Conservation (phyloP, 352 stramenopile species). For the Globisporangium polare region DNA sequence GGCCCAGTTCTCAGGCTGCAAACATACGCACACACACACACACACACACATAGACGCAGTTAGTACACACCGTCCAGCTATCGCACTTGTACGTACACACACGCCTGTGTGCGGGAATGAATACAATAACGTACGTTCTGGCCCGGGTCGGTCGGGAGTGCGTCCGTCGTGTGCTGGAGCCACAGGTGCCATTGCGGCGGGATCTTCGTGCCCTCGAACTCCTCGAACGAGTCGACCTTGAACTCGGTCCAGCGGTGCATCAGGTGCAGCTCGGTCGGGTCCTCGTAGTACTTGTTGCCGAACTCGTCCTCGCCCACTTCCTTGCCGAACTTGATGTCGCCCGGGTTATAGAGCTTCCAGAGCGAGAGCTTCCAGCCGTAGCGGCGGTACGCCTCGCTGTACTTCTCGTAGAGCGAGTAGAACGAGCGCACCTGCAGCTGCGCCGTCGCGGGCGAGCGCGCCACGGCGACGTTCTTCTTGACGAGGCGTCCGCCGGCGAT, state of each 20-base stretch:
- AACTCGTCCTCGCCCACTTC: conserved; percentile 79
- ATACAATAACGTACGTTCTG: conserved; percentile 46
- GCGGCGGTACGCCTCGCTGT: conserved; percentile 73
- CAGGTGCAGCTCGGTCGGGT: conserved; percentile 66
- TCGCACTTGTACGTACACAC: neutral
- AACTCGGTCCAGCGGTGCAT: conserved; percentile 86
- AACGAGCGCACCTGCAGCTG: conserved; percentile 57
- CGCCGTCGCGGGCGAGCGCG: neutral
- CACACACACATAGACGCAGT: neutral
- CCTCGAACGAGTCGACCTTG: conserved; percentile 71
- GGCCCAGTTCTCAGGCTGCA: conserved; percentile 61
- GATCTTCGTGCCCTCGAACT: conserved; percentile 77
- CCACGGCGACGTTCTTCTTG: conserved; percentile 13
- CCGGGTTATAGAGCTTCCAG: conserved; percentile 88
- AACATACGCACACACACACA: neutral
- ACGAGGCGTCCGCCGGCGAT: conserved; percentile 35
- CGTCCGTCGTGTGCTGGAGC: conserved; percentile 82
- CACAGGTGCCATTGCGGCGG: conserved; percentile 83
- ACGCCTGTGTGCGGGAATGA: neutral
- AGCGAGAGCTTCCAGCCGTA: conserved; percentile 78
- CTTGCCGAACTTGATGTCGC: conserved; percentile 86
- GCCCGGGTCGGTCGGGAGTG: conserved; percentile 42
- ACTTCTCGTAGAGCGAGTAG: conserved; percentile 81
- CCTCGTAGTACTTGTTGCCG: conserved; percentile 87
- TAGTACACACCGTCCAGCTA: neutral